Base-by-base conservation (phyloP, 768 basidiomycete species). In the Harrya chromipes region DNA sequence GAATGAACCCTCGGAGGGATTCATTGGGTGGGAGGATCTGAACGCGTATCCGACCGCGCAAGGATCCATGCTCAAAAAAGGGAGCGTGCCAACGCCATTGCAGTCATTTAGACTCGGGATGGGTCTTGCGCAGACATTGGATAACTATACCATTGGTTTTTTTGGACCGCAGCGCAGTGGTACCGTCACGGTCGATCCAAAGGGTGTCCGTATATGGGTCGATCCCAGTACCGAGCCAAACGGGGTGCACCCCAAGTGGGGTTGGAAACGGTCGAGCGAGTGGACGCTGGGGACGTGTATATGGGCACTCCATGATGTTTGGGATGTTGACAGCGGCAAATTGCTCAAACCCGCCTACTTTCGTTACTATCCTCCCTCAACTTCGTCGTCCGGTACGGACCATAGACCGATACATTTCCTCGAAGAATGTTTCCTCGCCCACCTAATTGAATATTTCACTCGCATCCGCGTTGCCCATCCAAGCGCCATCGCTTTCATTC, bases 1-100 rank as follows among this genome's bases (percentile, higher is more conserved):
- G 68, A 98, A 99, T 67, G 97, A 99, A 67, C 94, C 97, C 0
- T 83, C 83, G 34, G 90, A 94, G 58, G 97, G 97, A 0, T 74
- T 68, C 39, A 57, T 83, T 29, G 81, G 78, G 2, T 86, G 85
- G 68, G 72, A 75, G 0, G 83, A 95, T 64, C 73, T 99, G 23
- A 77, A 74, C 43, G 51, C 64, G 13, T 82, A 85, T 38, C 87
- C 92, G 0, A 71, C 69, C 14, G 70, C 77, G 33, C 90, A 92
- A 61, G 82, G 82, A 1, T 79, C 83, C 11, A 83, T 79, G n/a
- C 72, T 91, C 31, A 91, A 89, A 63, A 97, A 93, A 65, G 97
- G 95, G 0, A 82, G 90, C 0, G 74, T 83, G 47, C 94, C 95
- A 0, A 90, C 88, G 0, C 90, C 93, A 0, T 79, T 87, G 8